A percentile compares a stretch with the other conserved stretches of the same genome.
Evolutionary conservation across 1,284 basidiomycete genomes (phyloP).

Genomic region (Vanrija humicola): DNA sequence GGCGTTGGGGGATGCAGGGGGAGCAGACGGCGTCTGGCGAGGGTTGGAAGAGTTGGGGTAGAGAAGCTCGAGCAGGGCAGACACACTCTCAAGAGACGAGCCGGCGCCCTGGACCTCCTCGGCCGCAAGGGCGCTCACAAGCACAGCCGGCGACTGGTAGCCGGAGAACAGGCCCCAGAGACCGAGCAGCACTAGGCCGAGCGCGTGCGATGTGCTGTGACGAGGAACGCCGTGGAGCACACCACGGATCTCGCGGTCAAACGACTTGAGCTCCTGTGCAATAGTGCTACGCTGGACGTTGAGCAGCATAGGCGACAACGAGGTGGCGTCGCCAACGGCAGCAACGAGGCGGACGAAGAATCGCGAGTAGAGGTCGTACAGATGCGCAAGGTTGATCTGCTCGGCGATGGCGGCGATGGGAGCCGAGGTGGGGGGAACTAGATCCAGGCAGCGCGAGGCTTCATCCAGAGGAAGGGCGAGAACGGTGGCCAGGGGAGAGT

Average conservation of each 20-base stretch:
- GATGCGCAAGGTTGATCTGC: slow-evolving; percentile 43
- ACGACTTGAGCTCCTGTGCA: slow-evolving; percentile 22
- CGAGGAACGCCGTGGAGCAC: slow-evolving; percentile 33
- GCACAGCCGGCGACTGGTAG: slow-evolving; percentile 35
- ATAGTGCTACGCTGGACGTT: slow-evolving; percentile 29
- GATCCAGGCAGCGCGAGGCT: slow-evolving; percentile 27
- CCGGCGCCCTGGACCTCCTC: slow-evolving; percentile 39
- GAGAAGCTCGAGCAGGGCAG: slow-evolving; percentile 42
- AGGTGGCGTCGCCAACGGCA: slow-evolving; percentile 23
- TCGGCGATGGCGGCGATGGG: slow-evolving; percentile 45
- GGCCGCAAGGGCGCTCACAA: slow-evolving; percentile 43
- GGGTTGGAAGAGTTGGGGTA: slow-evolving; percentile 32
- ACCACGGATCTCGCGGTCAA: slow-evolving; percentile 38
- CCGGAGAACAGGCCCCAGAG: slow-evolving; percentile 45
- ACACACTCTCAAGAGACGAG: slow-evolving; percentile 28
- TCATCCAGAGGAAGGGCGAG: slow-evolving; percentile 38
- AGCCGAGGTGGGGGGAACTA: slow-evolving; percentile 28
- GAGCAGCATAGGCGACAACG: slow-evolving; percentile 24
- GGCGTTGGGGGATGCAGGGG: slow-evolving; percentile 21
- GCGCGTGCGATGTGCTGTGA: slow-evolving; percentile 38
- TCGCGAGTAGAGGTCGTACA: slow-evolving; percentile 44
- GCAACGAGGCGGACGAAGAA: slow-evolving; percentile 43
- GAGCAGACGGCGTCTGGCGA: background rate
- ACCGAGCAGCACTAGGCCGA: slow-evolving; percentile 47
- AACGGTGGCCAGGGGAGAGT: slow-evolving; percentile 35